phyloP scores from a whole-genome alignment of 148 eudicot genomes.

The Rhododendron griersonianum region DNA sequence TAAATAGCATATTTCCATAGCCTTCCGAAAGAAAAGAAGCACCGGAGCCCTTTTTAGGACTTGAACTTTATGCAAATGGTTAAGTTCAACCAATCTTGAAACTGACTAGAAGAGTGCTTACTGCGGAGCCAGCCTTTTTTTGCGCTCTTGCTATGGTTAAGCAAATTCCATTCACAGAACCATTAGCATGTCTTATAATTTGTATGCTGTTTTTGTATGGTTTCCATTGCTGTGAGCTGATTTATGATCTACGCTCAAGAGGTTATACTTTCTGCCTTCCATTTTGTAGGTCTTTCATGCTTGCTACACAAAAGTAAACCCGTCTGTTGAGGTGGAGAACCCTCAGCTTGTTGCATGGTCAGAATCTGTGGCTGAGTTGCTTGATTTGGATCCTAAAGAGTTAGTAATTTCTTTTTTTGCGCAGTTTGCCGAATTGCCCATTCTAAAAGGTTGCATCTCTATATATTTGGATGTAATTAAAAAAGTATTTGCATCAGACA shows the following conservation, averaged over 20 bases:
- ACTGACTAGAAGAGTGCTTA: not conserved
- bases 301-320: constrained; percentile 81
- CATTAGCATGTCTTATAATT: not conserved
- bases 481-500: not conserved
- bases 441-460: constrained; percentile 1
- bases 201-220: not conserved
- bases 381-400: constrained; percentile 87
- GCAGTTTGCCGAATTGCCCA: not conserved
- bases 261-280: not conserved
- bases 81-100: not conserved
- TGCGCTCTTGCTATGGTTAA: not conserved
- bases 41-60: not conserved
- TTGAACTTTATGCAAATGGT: not conserved
- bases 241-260: not conserved
- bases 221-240: not conserved
- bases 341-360: constrained; percentile 98
- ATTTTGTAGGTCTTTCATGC: constrained; percentile 69
- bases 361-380: constrained; percentile 69
- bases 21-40: not conserved
- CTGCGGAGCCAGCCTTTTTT: not conserved
- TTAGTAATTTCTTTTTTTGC: constrained; percentile 33
- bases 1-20: not conserved
- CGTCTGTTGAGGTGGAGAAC: constrained; percentile 78
- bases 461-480: not conserved
- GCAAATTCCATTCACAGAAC: not conserved